phyloP scores from a whole-genome alignment of 169 alveolate species.

The Plasmodium coatneyi region DNA sequence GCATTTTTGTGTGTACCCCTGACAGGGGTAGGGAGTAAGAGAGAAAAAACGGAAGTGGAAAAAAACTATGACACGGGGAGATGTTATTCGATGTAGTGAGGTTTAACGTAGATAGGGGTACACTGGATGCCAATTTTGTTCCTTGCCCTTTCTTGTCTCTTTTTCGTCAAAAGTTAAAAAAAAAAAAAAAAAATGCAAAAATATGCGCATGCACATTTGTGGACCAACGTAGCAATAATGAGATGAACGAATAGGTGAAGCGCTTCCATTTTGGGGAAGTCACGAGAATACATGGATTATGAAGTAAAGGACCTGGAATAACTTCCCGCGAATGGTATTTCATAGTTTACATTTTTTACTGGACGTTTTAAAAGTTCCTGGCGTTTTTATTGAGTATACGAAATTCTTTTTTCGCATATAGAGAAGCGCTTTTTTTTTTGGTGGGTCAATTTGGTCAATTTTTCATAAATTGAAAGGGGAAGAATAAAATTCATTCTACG shows the following conservation, averaged over 20 bases:
- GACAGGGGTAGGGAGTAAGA: not conserved
- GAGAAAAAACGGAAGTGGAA: not conserved
- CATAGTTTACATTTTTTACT: not conserved
- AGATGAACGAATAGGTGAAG: not conserved
- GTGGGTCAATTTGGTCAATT: not conserved
- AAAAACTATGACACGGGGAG: not conserved
- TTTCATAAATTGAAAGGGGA: not conserved
- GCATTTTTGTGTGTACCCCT: not conserved
- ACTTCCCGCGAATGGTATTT: not conserved
- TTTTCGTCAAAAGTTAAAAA: slow-evolving; percentile 3
- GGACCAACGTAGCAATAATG: not conserved
- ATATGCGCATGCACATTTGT: slow-evolving; percentile 2
- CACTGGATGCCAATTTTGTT: not conserved
- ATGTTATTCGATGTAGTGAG: not conserved
- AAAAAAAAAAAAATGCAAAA: not conserved
- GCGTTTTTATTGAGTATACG: not conserved
- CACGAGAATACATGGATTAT: not conserved
- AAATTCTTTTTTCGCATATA: not conserved
- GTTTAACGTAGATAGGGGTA: not conserved
- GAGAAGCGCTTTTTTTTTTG: not conserved
- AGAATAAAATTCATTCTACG: not conserved
- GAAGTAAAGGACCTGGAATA: not conserved
- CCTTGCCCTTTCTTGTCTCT: not conserved
- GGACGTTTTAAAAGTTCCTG: not conserved
- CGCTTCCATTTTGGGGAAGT: not conserved